Evolutionary conservation across 805 yeast species (phyloP), one percentile per base, ranked within the genome.

Genomic region (Tetrapisispora phaffii): DNA sequence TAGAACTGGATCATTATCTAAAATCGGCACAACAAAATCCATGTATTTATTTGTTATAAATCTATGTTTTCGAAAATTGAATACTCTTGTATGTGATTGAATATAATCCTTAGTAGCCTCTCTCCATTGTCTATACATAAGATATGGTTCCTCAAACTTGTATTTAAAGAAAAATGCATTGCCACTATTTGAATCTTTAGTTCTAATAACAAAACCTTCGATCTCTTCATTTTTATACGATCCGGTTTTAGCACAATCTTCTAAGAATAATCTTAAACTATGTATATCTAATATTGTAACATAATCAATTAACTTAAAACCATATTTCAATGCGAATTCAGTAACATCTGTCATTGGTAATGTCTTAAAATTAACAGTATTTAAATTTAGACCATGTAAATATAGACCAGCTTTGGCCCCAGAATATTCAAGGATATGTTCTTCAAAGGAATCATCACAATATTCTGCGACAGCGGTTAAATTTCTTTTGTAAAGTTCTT

Each of bases 131-230:
- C 99, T 73, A 62, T 88, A 93, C 74, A 93, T 74, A 38, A 88
- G 66, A 59, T 93, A 93, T 0, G 98, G 98, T 65, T 93, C 95
- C 53, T 88, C 95, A 62, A 93, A 93, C 63, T 93, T 93, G 68
- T 70, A 93, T 65, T 93, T 93, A 76, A 88, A 93, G 63, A 90
- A 85, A 56, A 75, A 87, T 50, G 80, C 85, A 12, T 48, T 49
- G 1, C 45, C 32, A 20, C 48, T 47, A 0, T 39, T 49, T 7
- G 48, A 50, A 7, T 53, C 46, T 39, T 73, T 70, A 54, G 89
- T 77, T 45, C 98, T 72, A 4, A 93, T 71, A 1, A 93, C 99
- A 68, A 90, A 93, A 0, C 99, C 99, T 66, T 93, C 99, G 7
- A 85, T 74, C 51, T 87, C 96, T 33, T 71, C 67, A 1, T 76